Conservation (phyloP, 2,329 filamentous ascomycete species). For the Daldinia eschscholtzii region DNA sequence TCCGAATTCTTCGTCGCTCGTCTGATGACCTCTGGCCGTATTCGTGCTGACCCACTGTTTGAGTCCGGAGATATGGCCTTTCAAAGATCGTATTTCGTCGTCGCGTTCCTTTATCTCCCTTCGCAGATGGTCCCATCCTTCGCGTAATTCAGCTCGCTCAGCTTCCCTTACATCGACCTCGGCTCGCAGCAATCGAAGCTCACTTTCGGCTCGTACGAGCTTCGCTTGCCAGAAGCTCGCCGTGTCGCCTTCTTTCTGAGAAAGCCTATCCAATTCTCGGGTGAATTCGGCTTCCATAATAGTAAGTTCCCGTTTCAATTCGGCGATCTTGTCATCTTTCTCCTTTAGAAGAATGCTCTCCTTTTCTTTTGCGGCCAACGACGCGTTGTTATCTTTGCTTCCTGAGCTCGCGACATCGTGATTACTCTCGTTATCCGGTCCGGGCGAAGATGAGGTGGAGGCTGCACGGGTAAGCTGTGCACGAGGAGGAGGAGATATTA, state of each 20-base stretch:
- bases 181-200: slow-evolving; percentile 63
- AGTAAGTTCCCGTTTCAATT: slow-evolving; percentile 65
- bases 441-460: slow-evolving; percentile 52
- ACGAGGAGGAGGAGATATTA: slow-evolving; percentile 58
- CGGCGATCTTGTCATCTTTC: slow-evolving; percentile 65
- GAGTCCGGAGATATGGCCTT: slow-evolving; percentile 72
- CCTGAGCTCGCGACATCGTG: slow-evolving; percentile 42
- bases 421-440: slow-evolving; percentile 48
- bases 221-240: slow-evolving; percentile 70
- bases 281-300: slow-evolving; percentile 67
- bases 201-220: slow-evolving; percentile 65
- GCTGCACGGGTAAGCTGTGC: slow-evolving; percentile 55
- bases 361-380: slow-evolving; percentile 46
- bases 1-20: slow-evolving; percentile 75
- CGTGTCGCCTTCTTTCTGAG: slow-evolving; percentile 67
- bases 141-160: slow-evolving; percentile 63
- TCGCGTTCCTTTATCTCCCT: slow-evolving; percentile 64
- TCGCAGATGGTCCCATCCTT: slow-evolving; percentile 62
- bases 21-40: slow-evolving; percentile 71
- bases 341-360: slow-evolving; percentile 56
- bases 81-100: slow-evolving; percentile 66
- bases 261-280: slow-evolving; percentile 65
- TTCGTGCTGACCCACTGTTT: slow-evolving; percentile 79
- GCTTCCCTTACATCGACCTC: slow-evolving; percentile 63
- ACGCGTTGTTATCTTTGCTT: slow-evolving; percentile 43